A percentile compares a stretch with the other conserved stretches of the same genome.
Evolutionary conservation across 305 asterid species (phyloP).

Genomic region (Monarda citriodora): DNA sequence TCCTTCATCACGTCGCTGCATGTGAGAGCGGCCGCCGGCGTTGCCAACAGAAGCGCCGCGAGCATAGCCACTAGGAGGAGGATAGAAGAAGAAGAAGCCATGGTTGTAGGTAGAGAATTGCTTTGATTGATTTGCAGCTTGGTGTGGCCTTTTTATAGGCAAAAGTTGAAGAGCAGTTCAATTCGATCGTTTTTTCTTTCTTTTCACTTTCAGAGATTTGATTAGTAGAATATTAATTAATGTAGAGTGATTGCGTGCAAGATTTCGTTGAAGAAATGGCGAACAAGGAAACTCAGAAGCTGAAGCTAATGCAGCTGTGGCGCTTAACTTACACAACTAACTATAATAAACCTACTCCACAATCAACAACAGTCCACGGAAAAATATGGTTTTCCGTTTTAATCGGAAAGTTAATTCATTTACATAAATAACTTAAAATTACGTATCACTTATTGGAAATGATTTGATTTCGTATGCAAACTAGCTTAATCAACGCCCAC

Average conservation of each 20-base stretch:
- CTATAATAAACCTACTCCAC: constrained; percentile 31
- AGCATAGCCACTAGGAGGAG: constrained; percentile 20
- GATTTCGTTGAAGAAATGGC: constrained; percentile 13
- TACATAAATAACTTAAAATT: too few species aligned
- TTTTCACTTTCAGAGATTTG: too few species aligned
- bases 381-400: too few species aligned
- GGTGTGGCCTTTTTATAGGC: constrained; percentile 22
- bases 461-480: too few species aligned
- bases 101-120: constrained; percentile 1
- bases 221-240: constrained; percentile 7
- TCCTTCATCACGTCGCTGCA: constrained; percentile 44
- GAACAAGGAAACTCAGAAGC: constrained; percentile 8
- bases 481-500: too few species aligned
- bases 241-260: constrained; percentile 37
- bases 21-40: constrained; percentile 22
- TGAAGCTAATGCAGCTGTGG: constrained; percentile 28
- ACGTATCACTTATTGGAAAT: too few species aligned
- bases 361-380: not conserved
- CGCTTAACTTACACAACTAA: constrained; percentile 28
- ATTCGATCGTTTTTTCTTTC: too few species aligned
- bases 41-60: constrained; percentile 18
- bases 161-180: not conserved
- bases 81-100: constrained; percentile 38
- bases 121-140: not conserved
- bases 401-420: too few species aligned